A percentile compares a stretch with the other conserved stretches of the same genome.
These are phyloP conservation scores for Xylaria sp. DNA, from an alignment of 2,329 filamentous ascomycete species.

Conservation along the genomic window DNA sequence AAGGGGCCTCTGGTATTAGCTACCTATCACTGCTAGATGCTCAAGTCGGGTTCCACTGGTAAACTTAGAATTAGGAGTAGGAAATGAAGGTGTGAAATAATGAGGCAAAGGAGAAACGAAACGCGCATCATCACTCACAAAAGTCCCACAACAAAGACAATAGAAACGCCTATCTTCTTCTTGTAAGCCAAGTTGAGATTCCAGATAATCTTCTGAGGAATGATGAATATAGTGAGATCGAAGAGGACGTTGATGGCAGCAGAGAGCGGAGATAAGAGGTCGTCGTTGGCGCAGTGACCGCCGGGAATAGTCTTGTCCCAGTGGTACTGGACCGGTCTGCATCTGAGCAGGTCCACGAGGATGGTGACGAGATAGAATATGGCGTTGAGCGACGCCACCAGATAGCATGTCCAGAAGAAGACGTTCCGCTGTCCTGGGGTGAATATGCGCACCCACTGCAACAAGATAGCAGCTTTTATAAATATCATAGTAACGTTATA, in stretches of 20 bases:
- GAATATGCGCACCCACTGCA: conserved; percentile 8
- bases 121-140: conserved; percentile 1
- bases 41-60: too few relatives aligned
- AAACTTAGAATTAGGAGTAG: too few relatives aligned
- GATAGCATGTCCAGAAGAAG: conserved; percentile 6
- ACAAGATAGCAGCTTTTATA: conserved; percentile 3
- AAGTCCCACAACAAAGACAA: background rate
- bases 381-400: background rate
- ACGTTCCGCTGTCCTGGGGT: background rate
- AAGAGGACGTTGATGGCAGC: background rate
- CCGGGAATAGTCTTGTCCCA: conserved; percentile 1
- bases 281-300: background rate
- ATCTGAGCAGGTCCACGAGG: background rate
- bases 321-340: background rate
- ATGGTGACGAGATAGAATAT: conserved; percentile 2
- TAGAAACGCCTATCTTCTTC: background rate
- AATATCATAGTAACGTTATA: conserved; percentile 12
- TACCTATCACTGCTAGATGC: too few relatives aligned
- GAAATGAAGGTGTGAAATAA: too few relatives aligned
- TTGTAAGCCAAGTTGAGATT: background rate
- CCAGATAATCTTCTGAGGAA: conserved; percentile 6
- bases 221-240: conserved; percentile 1
- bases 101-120: background rate
- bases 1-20: background rate
- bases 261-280: conserved; percentile 2